A percentile compares a stretch with the other conserved stretches of the same genome.
Evolutionary conservation across 805 yeast genomes (phyloP).

Genomic region (Cyberlindnera euphorbiae): DNA sequence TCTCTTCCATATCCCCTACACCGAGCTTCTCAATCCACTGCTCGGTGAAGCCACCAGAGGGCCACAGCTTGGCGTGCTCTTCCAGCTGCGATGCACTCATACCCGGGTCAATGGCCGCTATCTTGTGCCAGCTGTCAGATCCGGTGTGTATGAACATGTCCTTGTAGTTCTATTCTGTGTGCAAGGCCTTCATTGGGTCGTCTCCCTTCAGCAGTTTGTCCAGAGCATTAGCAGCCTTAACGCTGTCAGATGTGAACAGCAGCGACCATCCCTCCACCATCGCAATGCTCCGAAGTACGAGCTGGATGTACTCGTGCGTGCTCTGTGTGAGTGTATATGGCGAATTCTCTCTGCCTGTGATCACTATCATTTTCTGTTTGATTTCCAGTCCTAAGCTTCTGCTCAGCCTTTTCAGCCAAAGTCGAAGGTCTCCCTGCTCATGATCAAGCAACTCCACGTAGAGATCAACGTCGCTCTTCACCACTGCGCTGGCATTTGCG

Average conservation of each 20-base stretch:
- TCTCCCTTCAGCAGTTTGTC: not conserved
- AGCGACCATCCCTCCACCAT: slow-evolving; percentile 8
- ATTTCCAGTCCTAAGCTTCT: no score
- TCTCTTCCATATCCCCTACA: no score
- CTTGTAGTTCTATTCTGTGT: slow-evolving; percentile 8
- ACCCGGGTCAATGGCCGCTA: no score
- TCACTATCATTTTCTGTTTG: not conserved
- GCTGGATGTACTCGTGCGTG: slow-evolving; percentile 30
- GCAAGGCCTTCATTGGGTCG: not conserved
- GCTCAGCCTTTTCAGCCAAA: no score
- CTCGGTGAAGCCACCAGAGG: no score
- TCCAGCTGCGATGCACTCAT: no score
- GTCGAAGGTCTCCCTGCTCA: no score
- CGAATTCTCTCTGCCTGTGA: not conserved
- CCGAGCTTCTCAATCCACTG: no score
- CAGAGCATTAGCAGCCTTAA: not conserved
- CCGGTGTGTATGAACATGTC: slow-evolving; percentile 40
- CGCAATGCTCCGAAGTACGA: slow-evolving; percentile 25
- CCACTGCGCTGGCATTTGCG: no score
- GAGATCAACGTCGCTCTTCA: no score
- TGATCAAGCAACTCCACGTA: no score
- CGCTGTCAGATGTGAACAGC: slow-evolving; percentile 8
- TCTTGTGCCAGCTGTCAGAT: slow-evolving; percentile 50
- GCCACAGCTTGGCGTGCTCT: no score
- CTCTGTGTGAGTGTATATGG: slow-evolving; percentile 18